Conservation (phyloP, 208 protist genomes). For the Leishmania braziliensis region DNA sequence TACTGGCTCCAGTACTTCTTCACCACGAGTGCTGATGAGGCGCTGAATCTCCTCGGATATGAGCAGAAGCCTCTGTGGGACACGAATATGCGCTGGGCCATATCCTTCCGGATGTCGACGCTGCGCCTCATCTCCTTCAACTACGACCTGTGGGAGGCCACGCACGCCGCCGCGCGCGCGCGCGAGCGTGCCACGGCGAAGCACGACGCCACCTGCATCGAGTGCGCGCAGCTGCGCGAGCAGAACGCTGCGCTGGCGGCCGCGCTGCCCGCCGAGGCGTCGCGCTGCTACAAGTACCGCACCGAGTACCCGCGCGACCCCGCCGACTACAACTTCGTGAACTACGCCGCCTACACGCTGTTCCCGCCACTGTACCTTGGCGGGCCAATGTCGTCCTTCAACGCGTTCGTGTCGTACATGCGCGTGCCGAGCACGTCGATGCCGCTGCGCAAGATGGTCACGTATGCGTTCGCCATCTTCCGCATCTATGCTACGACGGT, state of each 20-base stretch:
- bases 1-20: constrained; percentile 31
- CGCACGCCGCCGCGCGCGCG: constrained; percentile 11
- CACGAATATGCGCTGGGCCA: constrained; percentile 52
- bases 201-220: constrained; percentile 35
- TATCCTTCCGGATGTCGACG: constrained; percentile 72
- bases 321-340: constrained; percentile 70
- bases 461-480: constrained; percentile 17
- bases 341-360: constrained; percentile 87
- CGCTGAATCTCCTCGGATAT: constrained; percentile 6
- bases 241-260: constrained; percentile 15
- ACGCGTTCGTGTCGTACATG: constrained; percentile 85
- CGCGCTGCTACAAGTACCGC: constrained; percentile 61
- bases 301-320: constrained; percentile 48
- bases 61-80: constrained; percentile 10
- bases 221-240: constrained; percentile 38
- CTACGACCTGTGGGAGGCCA: constrained; percentile 59
- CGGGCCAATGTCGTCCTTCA: constrained; percentile 90
- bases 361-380: constrained; percentile 91
- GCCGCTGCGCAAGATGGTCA: constrained; percentile 8
- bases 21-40: not conserved
- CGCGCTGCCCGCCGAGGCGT: constrained; percentile 17
- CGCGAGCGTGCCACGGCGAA: constrained; percentile 33
- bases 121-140: constrained; percentile 88
- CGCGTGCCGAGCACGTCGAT: constrained; percentile 38
- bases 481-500: constrained; percentile 24